Conservation (phyloP, 495 filamentous ascomycete species). For the Aspergillus coremiiformis region DNA sequence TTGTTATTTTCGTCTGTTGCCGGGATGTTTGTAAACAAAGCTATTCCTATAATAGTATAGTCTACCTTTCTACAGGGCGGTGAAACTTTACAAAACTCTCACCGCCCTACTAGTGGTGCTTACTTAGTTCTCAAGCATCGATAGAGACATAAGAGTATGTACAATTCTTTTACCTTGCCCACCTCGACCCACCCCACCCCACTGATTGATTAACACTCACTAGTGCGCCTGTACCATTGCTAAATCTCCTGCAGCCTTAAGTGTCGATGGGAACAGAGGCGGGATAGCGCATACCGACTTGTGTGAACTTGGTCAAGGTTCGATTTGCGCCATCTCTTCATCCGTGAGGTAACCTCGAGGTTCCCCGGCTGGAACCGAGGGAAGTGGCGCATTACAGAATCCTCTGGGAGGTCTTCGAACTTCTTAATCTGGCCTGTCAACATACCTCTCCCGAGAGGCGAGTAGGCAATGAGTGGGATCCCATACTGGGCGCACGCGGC, state of each 20-base stretch:
- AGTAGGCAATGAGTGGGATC: slow-evolving; percentile 57
- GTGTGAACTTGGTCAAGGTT: slow-evolving; percentile 17
- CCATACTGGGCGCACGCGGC: slow-evolving; percentile 51
- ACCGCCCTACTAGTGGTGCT: slow-evolving; percentile 7
- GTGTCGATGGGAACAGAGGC: not conserved
- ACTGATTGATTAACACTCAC: too few relatives aligned
- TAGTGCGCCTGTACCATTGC: too few relatives aligned
- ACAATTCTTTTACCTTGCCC: too few relatives aligned
- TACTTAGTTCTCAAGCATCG: too few relatives aligned
- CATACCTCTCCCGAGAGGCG: slow-evolving; percentile 40
- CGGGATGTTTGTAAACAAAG: slow-evolving; percentile 34
- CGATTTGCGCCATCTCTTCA: slow-evolving; percentile 46
- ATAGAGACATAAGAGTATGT: too few relatives aligned
- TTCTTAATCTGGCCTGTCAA: slow-evolving; percentile 53
- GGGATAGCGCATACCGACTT: not conserved
- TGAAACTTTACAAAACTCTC: slow-evolving; percentile 2
- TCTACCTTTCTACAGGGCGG: slow-evolving; percentile 4
- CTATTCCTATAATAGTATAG: slow-evolving; percentile 26
- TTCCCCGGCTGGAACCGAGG: slow-evolving; percentile 61
- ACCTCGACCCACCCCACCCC: too few relatives aligned
- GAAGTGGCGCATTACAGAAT: slow-evolving; percentile 33
- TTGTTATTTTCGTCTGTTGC: slow-evolving; percentile 31
- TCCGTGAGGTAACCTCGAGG: too few relatives aligned
- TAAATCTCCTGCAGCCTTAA: not conserved
- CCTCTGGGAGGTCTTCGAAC: slow-evolving; percentile 49